Base-by-base conservation (phyloP, 768 basidiomycete genomes). In the Mycena floridula region DNA sequence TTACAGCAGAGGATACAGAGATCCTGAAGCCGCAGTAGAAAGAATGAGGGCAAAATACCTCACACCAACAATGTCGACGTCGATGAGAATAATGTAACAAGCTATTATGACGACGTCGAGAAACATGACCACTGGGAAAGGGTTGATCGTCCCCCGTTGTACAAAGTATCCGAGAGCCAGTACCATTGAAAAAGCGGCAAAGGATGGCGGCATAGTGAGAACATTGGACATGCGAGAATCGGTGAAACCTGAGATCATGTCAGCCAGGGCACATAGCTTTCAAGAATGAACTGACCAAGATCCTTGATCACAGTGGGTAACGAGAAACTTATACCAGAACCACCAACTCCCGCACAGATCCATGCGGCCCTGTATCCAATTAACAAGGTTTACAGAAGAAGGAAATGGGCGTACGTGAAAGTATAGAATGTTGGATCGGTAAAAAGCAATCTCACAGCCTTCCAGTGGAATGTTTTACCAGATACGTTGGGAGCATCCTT, bases 291-390 rank as follows among this genome's bases (percentile, higher is more conserved):
- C 38, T 5, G 35, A 54, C 55, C 55, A 30, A 56, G 50, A 36
- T 56, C 48, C 38, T 48, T 48, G 30, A 56, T 56, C 4, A 56
- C 53, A 9, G 55, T 56, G 25, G 55, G 55, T 38, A 56, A 40
- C 16, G 52, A 49, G 39, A 42, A 53, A 11, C 50, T 46, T 28
- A 56, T 46, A 6, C 55, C 55, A 23, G 43, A 49, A 6, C 55
- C 55, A 15, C 55, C 55, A 21, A 56, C 50, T 8, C 45, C 53
- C 7, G 51, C 46, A 25, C 46, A 54, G 26, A 54, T 46, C 53
- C 55, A 56, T 5, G 47, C 49, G 32, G 48, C 48, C 45, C n/a
- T n/a, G n/a, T n/a, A n/a, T n/a, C n/a, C n/a, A n/a, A n/a, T n/a
- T n/a, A n/a, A n/a, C n/a, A n/a, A n/a, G n/a, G n/a, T n/a, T n/a